Evolutionary conservation across 768 basidiomycete species (phyloP), one percentile per base, ranked within the genome.

Genomic region (Auricularia sp.): DNA sequence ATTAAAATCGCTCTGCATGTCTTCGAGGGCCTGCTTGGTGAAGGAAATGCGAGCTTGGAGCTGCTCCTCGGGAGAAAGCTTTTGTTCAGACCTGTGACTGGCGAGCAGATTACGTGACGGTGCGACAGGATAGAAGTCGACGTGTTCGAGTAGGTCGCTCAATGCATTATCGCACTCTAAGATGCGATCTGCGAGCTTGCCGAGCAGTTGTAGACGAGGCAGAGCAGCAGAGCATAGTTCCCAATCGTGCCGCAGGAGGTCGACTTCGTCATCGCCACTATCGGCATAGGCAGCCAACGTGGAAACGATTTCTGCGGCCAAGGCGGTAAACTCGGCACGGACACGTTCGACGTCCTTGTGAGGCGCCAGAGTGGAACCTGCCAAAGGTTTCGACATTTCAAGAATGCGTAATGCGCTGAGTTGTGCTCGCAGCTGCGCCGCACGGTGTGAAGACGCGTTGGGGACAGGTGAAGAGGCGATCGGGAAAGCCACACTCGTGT

Each of bases 91-190:
- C 64, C 75, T 66, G 67, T 84, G 84, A 16, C 78, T 74, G 29
- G 85, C 84, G 3, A 83, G 78, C 36, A 86, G 71, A 2, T 80
- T 74, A 3, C 81, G 78, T 34, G 77, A 71, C 3, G 86, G 87
- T 2, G 62, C 47, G 2, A 83, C 80, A 8, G 92, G 91, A 70
- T 86, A 93, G 69, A 88, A 91, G 72, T 95, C 92, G 63, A 93
- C 80, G 70, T 93, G 90, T 70, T 93, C 90, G 58, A 95, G 77
- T 3, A 94, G 78, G 72, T 93, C 90, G 69, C 92, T 94, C 54
- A 93, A 78, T 23, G 86, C 83, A n/a, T 79, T 76, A 71, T 95
- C 92, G 68, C 90, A 91, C 21, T 72, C 71, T 34, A 78, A 78
- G 8, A 87, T 72, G 42, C 77, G 70, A 23, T 78, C 74, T 4